phyloP scores from a whole-genome alignment of 2,329 filamentous ascomycete species.

The Fusarium subglutinans region DNA sequence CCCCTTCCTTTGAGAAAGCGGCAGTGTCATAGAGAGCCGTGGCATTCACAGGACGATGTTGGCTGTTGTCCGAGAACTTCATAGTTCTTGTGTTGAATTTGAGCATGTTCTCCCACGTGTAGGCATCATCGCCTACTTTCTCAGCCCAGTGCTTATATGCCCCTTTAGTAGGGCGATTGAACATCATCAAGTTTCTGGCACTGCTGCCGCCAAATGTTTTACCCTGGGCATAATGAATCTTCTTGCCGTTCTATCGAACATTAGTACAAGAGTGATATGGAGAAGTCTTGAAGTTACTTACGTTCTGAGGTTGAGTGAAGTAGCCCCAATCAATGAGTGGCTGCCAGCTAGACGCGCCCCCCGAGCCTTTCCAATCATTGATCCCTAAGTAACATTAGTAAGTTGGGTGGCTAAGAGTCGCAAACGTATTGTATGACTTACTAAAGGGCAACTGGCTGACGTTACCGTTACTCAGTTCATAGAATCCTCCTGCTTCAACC shows the following conservation, averaged over 20 bases:
- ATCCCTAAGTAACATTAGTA: neutral
- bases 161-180: neutral
- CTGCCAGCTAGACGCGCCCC: neutral
- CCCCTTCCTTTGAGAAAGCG: neutral
- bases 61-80: neutral
- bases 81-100: neutral
- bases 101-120: neutral
- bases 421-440: neutral
- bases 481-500: neutral
- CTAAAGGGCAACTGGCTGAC: neutral
- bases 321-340: neutral
- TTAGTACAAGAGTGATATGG: neutral
- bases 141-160: neutral
- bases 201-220: neutral
- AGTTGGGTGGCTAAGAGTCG: too few relatives aligned
- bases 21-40: neutral
- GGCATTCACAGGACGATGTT: neutral
- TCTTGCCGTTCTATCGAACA: neutral
- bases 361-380: neutral
- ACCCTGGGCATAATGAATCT: neutral
- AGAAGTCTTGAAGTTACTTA: neutral
- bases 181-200: slow-evolving; percentile 1
- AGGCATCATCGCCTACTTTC: neutral
- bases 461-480: neutral
- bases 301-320: neutral